phyloP scores from a whole-genome alignment of 208 protist species.

The Porcisia deanei region DNA sequence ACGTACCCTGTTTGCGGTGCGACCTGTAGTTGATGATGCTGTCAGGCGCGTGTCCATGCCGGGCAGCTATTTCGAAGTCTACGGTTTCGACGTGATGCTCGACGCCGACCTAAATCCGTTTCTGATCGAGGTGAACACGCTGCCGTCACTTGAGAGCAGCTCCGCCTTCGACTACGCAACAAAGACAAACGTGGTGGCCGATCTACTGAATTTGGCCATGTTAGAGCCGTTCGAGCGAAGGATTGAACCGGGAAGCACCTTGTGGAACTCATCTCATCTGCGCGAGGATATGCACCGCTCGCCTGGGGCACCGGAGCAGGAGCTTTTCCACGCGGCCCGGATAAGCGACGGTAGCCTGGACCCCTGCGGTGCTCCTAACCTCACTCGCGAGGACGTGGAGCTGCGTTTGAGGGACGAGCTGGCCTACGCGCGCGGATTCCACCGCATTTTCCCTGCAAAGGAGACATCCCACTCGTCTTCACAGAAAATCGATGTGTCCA shows the following conservation, averaged over 20 bases:
- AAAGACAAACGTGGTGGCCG: conserved; percentile 87
- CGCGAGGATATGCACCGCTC: conserved; percentile 7
- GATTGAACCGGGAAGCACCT: conserved; percentile 9
- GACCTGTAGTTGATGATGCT: conserved; percentile 36
- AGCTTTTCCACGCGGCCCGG: conserved; percentile 5
- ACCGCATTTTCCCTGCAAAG: conserved; percentile 74
- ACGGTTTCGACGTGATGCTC: conserved; percentile 93
- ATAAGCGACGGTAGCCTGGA: not conserved
- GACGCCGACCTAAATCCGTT: conserved; percentile 68
- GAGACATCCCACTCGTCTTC: not conserved
- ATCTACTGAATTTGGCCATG: conserved; percentile 87
- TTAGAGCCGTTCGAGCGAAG: conserved; percentile 75
- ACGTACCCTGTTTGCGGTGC: conserved; percentile 67
- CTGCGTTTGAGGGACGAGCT: conserved; percentile 68
- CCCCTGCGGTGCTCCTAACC: not conserved
- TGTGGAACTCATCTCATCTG: conserved; percentile 15
- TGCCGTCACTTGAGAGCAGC: conserved; percentile 90
- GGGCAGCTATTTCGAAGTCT: conserved; percentile 87
- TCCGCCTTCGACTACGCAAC: conserved; percentile 86
- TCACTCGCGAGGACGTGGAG: conserved; percentile 41
- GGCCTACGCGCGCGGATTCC: conserved; percentile 70
- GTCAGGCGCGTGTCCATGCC: conserved; percentile 26
- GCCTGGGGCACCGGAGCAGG: not conserved
- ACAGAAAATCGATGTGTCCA: not conserved
- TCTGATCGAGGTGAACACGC: conserved; percentile 92